Percentiles rank a stretch among this genome's conserved stretches.
These are phyloP conservation scores for Colletotrichum liriopes DNA, from an alignment of 2,329 filamentous ascomycete genomes.

Conservation along the genomic window DNA sequence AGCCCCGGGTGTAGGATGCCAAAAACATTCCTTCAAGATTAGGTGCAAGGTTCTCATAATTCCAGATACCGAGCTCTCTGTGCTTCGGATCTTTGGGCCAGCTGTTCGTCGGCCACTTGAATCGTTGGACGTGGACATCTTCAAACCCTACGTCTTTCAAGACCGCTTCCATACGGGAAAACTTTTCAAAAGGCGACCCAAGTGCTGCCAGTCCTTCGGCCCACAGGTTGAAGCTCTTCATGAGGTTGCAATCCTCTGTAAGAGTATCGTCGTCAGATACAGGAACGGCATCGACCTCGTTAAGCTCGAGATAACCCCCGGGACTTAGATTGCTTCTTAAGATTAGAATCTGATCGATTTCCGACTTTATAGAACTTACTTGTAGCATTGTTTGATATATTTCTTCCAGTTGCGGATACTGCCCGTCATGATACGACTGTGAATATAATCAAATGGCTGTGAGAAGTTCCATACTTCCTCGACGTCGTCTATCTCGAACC, in stretches of 20 bases:
- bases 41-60: not conserved
- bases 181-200: constrained; percentile 11
- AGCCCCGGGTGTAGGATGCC: constrained; percentile 53
- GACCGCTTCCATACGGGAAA: not conserved
- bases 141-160: constrained; percentile 49
- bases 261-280: constrained; percentile 6
- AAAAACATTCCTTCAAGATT: constrained; percentile 52
- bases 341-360: no score
- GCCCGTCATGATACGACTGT: constrained; percentile 44
- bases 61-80: constrained; percentile 48
- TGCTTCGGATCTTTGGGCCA: constrained; percentile 51
- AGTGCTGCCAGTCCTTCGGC: constrained; percentile 2
- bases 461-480: constrained; percentile 56
- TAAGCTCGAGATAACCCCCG: constrained; percentile 40
- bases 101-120: constrained; percentile 51
- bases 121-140: constrained; percentile 48
- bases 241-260: not conserved
- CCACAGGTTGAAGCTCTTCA: not conserved
- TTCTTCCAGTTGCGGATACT: not conserved
- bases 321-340: no score
- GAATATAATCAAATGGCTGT: constrained; percentile 49
- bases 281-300: not conserved
- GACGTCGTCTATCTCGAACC: constrained; percentile 60
- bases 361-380: no score
- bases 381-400: not conserved